A percentile compares a stretch with the other conserved stretches of the same genome.
These are phyloP conservation scores for Nyctanthes arbortristis DNA, from an alignment of 257 asterid species.

Conservation along the genomic window DNA sequence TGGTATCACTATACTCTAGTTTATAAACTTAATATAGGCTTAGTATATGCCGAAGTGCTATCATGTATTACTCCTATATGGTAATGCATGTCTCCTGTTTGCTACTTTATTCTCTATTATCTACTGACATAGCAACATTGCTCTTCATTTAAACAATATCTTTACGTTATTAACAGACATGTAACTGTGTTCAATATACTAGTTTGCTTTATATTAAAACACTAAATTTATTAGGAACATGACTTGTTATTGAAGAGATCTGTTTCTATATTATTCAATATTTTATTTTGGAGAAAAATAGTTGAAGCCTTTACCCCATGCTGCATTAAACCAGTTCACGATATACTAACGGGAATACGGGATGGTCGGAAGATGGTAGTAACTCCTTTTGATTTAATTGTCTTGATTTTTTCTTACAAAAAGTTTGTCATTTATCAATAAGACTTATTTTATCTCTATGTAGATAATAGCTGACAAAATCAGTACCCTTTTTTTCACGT, in stretches of 20 bases:
- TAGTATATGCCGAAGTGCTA: slow-evolving; percentile 17
- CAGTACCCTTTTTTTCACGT: neutral
- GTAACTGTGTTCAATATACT: neutral
- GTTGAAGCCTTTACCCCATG: neutral
- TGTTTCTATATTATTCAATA: neutral
- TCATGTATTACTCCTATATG: slow-evolving; percentile 11
- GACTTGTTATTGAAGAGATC: slow-evolving; percentile 12
- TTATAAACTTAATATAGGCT: slow-evolving; percentile 20
- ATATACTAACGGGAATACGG: neutral
- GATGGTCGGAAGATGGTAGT: too few relatives aligned
- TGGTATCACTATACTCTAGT: slow-evolving; percentile 23
- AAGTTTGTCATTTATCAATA: neutral
- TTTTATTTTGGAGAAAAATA: neutral
- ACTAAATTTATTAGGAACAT: slow-evolving; percentile 1
- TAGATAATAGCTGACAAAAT: neutral
- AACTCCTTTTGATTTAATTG: neutral
- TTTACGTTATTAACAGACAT: slow-evolving; percentile 13
- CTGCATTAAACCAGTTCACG: neutral
- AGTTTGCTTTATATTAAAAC: neutral
- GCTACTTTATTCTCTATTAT: slow-evolving; percentile 8
- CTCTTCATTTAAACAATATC: slow-evolving; percentile 1
- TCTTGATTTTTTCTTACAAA: neutral
- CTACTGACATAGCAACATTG: neutral
- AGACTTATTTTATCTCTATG: neutral
- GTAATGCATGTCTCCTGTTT: slow-evolving; percentile 4